Base-by-base conservation (phyloP, 768 basidiomycete species). In the Porphyrellus cyaneotinctus region DNA sequence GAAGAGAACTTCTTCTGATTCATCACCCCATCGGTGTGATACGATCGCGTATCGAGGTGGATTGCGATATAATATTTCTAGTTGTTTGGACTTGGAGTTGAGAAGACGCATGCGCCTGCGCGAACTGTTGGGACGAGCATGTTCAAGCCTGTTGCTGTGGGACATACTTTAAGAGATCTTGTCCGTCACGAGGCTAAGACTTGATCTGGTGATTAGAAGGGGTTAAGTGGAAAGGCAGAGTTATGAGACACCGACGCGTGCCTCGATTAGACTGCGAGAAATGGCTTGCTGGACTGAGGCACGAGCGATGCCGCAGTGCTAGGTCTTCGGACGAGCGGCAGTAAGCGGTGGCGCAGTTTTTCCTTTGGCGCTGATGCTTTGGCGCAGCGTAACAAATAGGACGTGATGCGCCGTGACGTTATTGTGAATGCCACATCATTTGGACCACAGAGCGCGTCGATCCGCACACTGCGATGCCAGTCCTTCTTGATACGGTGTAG, bases 11-110 rank as follows among this genome's bases (percentile, higher is more conserved):
- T 66, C 65, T 22, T 61, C 61, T 0, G 50, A 58, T 30, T 58
- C 55, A 9, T 53, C 33, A 4, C 57, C 58, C 66, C 66, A 66
- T 49, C 66, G 53, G 45, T 68, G 66, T n/a, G 65, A 66, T 35
- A 66, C 52, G 20, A 65, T 65, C 28, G 64, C 61, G 15, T 68
- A 66, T n/a, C 8, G 33, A 14, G 48, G 23, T 24, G 37, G 41
- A 18, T 17, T 18, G 10, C 4, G 10, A 12, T 51, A 51, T 15
- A 62, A 39, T n/a, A 59, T 13, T 7, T 64, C 65, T 18, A 64
- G 39, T 26, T 58, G 55, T 35, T 6, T 47, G 14, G 56, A 57
- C 22, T 5, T 24, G 30, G 63, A 44, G 30, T 67, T 58, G 43
- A 65, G 56, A 43, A 65, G 60, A 45, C 56, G 63, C 64, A 65